Evolutionary conservation across 371 early-diverging fungal species (phyloP).

Genomic region (Circinella minor): DNA sequence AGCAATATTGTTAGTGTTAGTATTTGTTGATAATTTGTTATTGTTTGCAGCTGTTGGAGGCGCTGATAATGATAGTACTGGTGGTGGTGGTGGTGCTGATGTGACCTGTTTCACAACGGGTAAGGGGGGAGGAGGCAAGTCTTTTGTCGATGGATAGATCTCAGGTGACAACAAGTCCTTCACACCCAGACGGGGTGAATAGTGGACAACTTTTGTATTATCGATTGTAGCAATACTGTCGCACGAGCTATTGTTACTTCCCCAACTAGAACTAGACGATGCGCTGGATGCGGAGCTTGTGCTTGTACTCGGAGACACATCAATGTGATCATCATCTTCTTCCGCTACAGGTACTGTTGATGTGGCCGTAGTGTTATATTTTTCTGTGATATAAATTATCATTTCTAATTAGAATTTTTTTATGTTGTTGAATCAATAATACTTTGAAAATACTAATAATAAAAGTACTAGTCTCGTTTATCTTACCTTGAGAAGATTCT

Average conservation of each 20-base stretch:
- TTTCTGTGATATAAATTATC: neutral
- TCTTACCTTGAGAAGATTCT: neutral
- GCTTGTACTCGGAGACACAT: constrained; percentile 32
- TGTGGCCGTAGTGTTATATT: constrained; percentile 7
- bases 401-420: neutral
- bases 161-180: constrained; percentile 17
- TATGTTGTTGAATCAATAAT: neutral
- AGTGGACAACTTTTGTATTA: neutral
- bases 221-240: constrained; percentile 26
- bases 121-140: constrained; percentile 8
- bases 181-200: constrained; percentile 12
- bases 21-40: constrained; percentile 1
- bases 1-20: neutral
- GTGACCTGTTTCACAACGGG: constrained; percentile 5
- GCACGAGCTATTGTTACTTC: constrained; percentile 22
- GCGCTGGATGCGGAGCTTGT: constrained; percentile 29
- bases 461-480: too few relatives aligned
- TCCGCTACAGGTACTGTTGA: neutral
- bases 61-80: neutral
- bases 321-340: constrained; percentile 19
- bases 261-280: constrained; percentile 27
- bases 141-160: constrained; percentile 8
- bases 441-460: too few relatives aligned
- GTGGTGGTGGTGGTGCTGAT: constrained; percentile 1
- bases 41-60: neutral